Percentiles rank a stretch among this genome's conserved stretches.
Evolutionary conservation across 371 early-diverging fungal genomes (phyloP).

Genomic region (Apophysomyces ossiformis): DNA sequence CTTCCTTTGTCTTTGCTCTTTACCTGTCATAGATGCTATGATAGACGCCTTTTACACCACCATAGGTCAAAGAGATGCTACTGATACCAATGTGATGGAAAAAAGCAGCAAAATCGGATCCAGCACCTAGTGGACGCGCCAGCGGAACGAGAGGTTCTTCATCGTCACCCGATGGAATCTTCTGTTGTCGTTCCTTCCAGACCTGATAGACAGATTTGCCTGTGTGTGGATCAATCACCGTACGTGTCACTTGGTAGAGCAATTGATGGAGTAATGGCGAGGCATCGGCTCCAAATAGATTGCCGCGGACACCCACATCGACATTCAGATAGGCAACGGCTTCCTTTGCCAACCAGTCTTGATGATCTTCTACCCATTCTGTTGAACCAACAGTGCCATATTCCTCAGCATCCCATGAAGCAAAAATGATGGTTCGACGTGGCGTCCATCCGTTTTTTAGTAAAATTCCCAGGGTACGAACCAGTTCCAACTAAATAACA

Average conservation of each 20-base stretch:
- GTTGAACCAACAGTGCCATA: slow-evolving; percentile 71
- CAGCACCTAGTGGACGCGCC: slow-evolving; percentile 41
- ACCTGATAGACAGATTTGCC: slow-evolving; percentile 55
- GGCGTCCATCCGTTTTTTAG: slow-evolving; percentile 69
- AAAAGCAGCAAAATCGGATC: slow-evolving; percentile 60
- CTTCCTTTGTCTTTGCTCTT: background rate
- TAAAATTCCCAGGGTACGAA: slow-evolving; percentile 58
- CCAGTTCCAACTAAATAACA: slow-evolving; percentile 54
- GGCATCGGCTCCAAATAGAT: slow-evolving; percentile 51
- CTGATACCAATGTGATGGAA: slow-evolving; percentile 59
- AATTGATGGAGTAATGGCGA: slow-evolving; percentile 57
- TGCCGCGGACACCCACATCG: slow-evolving; percentile 58
- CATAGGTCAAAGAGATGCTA: slow-evolving; percentile 49
- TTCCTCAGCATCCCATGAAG: slow-evolving; percentile 75
- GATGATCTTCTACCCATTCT: slow-evolving; percentile 73
- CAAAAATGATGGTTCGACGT: slow-evolving; percentile 65
- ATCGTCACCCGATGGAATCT: background rate
- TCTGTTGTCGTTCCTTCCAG: slow-evolving; percentile 34
- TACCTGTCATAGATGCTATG: slow-evolving; percentile 63
- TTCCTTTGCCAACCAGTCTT: slow-evolving; percentile 54
- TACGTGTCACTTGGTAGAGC: slow-evolving; percentile 54
- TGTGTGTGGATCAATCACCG: slow-evolving; percentile 53
- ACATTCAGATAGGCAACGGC: slow-evolving; percentile 68
- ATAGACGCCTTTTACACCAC: slow-evolving; percentile 47
- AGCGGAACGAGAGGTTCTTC: slow-evolving; percentile 15